Percentiles rank a stretch among this genome's conserved stretches.
Conservation (phyloP, 2,329 filamentous ascomycete genomes). For the Phyllachora maydis region DNA sequence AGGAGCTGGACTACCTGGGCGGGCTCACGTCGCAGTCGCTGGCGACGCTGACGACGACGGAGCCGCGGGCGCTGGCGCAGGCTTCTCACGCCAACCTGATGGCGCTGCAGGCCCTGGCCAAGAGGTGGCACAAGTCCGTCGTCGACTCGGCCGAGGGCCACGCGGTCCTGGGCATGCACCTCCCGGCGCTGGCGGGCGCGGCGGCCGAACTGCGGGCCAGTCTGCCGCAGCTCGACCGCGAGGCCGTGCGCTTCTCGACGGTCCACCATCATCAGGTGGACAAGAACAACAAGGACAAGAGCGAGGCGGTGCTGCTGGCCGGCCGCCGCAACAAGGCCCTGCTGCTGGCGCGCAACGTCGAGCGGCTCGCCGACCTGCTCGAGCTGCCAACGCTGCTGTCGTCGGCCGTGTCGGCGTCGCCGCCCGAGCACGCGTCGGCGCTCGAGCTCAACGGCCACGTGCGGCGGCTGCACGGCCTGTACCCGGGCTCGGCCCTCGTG, state of each 20-base stretch:
- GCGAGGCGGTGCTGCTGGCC: slow-evolving; percentile 46
- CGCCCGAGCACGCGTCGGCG: slow-evolving; percentile 68
- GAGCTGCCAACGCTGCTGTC: slow-evolving; percentile 74
- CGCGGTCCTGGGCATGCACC: slow-evolving; percentile 44
- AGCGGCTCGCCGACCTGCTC: slow-evolving; percentile 75
- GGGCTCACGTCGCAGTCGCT: slow-evolving; percentile 61
- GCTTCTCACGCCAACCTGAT: slow-evolving; percentile 62
- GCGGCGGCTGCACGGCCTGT: slow-evolving; percentile 62
- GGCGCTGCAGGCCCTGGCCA: slow-evolving; percentile 71
- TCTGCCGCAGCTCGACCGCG: slow-evolving; percentile 60
- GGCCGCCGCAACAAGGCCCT: slow-evolving; percentile 60
- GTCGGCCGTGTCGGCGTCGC: slow-evolving; percentile 46
- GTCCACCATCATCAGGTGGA: too few relatives aligned
- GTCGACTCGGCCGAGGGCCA: slow-evolving; percentile 66
- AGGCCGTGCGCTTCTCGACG: slow-evolving; percentile 60
- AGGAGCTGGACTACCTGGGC: slow-evolving; percentile 53
- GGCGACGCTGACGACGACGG: slow-evolving; percentile 48
- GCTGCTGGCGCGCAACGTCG: slow-evolving; percentile 67
- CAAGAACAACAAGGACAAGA: too few relatives aligned
- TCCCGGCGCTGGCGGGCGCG: slow-evolving; percentile 50
- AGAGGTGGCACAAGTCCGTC: slow-evolving; percentile 70
- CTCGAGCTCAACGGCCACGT: slow-evolving; percentile 90
- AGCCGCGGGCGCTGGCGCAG: slow-evolving; percentile 65
- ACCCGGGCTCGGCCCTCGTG: slow-evolving; percentile 60
- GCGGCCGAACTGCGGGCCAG: slow-evolving; percentile 46